These are phyloP conservation scores for Leishmania mexicana DNA, from an alignment of 208 protist species.

Conservation along the genomic window DNA sequence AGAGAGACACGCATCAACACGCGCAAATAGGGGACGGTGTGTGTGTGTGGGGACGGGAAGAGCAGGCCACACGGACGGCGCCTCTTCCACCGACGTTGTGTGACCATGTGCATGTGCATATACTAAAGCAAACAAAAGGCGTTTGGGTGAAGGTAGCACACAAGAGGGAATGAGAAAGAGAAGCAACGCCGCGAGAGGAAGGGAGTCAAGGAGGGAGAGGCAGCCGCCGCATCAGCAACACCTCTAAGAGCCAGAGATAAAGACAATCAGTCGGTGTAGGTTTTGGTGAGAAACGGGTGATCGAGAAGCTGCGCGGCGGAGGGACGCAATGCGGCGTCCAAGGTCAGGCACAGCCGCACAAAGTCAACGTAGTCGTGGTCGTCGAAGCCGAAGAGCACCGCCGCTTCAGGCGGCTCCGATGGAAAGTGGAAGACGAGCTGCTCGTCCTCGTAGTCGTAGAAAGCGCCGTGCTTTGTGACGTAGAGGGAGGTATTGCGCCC, in stretches of 20 bases:
- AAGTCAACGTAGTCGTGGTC: constrained; percentile 76
- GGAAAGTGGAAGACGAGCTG: constrained; percentile 65
- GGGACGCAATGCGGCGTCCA: constrained; percentile 59
- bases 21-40: not conserved
- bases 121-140: not conserved
- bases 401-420: constrained; percentile 47
- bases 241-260: not conserved
- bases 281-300: constrained; percentile 66
- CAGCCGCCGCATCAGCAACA: not conserved
- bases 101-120: not conserved
- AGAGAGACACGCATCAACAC: not conserved
- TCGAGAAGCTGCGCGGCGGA: constrained; percentile 59
- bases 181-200: not conserved
- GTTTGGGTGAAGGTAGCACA: not conserved
- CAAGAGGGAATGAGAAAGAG: not conserved
- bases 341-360: constrained; percentile 66
- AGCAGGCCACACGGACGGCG: not conserved
- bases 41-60: not conserved
- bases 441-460: constrained; percentile 66
- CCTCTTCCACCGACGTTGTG: not conserved
- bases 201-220: not conserved
- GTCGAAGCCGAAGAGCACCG: constrained; percentile 47
- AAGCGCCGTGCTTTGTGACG: constrained; percentile 94
- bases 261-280: constrained; percentile 9
- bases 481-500: constrained; percentile 85